Percentiles rank a stretch among this genome's conserved stretches.
These are phyloP conservation scores for Kurtzmaniella quercitrusa DNA, from an alignment of 1,139 yeast genomes.

Conservation along the genomic window DNA sequence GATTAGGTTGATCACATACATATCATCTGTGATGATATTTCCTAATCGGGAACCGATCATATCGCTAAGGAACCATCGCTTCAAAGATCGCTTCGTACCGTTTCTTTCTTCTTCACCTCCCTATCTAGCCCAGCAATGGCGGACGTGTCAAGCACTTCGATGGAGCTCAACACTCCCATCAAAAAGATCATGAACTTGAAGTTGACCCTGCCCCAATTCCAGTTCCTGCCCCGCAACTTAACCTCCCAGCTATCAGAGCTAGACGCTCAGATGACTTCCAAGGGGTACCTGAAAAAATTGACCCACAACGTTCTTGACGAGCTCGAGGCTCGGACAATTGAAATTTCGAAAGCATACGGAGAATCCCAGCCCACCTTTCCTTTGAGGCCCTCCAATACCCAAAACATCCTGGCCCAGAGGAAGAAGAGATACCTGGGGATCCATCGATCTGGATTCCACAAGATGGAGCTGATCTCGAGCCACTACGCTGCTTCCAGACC, in stretches of 20 bases:
- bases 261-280: conserved; percentile 26
- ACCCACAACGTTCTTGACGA: conserved; percentile 40
- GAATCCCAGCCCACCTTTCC: conserved; percentile 8
- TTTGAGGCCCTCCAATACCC: conserved; percentile 3
- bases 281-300: conserved; percentile 39
- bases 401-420: conserved; percentile 11
- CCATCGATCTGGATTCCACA: conserved; percentile 30
- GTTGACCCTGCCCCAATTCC: conserved; percentile 27
- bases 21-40: background rate
- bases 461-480: conserved; percentile 39
- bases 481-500: conserved; percentile 30
- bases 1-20: background rate
- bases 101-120: background rate
- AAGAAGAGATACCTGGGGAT: conserved; percentile 30
- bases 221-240: conserved; percentile 11
- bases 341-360: conserved; percentile 16
- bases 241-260: conserved; percentile 7
- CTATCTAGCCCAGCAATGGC: background rate
- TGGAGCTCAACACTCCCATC: conserved; percentile 35
- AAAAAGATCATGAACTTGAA: conserved; percentile 32
- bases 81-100: background rate
- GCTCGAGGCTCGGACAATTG: conserved; percentile 31
- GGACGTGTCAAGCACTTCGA: conserved; percentile 4
- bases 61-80: background rate
- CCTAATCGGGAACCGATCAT: background rate